Evolutionary conservation across 2,329 filamentous ascomycete species (phyloP).

Genomic region (Incumbomyces lentus): DNA sequence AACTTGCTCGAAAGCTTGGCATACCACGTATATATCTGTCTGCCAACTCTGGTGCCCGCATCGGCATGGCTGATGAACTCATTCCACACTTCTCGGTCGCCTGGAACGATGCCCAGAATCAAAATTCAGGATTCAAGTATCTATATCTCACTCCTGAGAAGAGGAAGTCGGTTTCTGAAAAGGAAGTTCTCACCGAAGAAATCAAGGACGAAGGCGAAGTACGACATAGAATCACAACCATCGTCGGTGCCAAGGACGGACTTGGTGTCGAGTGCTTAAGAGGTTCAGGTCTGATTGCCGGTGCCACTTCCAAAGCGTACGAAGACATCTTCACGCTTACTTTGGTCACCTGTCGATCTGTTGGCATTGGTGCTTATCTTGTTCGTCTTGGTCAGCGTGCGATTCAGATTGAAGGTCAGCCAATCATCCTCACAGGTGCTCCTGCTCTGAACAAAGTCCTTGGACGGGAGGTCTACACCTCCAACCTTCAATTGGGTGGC

Average conservation of each 20-base stretch:
- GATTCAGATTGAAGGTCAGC: constrained; percentile 96
- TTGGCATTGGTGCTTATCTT: constrained; percentile 98
- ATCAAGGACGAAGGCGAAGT: constrained; percentile 78
- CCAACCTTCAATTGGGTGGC: constrained; percentile 95
- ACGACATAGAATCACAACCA: constrained; percentile 85
- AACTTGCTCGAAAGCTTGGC: constrained; percentile 83
- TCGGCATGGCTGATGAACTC: constrained; percentile 91
- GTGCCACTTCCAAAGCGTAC: constrained; percentile 92
- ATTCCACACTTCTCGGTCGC: constrained; percentile 96
- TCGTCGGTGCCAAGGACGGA: constrained; percentile 87
- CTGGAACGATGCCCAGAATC: constrained; percentile 77
- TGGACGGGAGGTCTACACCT: constrained; percentile 96
- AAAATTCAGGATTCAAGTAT: constrained; percentile 89
- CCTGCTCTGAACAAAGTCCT: constrained; percentile 96
- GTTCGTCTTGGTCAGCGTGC: constrained; percentile 97
- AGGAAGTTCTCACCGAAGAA: constrained; percentile 78
- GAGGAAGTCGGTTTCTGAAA: constrained; percentile 75
- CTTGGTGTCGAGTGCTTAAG: constrained; percentile 95
- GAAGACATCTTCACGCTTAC: constrained; percentile 99
- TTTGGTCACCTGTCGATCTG: constrained; percentile 91
- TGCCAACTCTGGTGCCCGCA: constrained; percentile 95
- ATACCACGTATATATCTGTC: constrained; percentile 97
- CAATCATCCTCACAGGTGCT: constrained; percentile 95
- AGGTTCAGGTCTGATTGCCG: constrained; percentile 94
- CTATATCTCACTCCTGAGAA: constrained; percentile 81